Evolutionary conservation across 2,329 filamentous ascomycete genomes (phyloP).

Genomic region (Colletotrichum musicola): DNA sequence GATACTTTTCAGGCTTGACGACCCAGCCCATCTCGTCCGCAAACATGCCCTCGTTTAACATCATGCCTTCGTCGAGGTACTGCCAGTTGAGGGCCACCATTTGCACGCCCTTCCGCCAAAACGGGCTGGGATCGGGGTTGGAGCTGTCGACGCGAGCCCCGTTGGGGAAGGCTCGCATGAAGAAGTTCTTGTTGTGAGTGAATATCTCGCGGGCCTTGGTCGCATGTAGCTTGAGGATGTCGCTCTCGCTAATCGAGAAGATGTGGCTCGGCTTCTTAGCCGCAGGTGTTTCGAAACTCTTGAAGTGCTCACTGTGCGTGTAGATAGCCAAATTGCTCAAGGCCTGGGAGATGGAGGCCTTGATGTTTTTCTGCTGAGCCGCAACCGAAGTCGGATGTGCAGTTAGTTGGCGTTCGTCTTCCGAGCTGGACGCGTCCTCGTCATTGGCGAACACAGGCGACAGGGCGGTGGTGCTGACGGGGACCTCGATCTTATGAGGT

Average conservation of each 20-base stretch:
- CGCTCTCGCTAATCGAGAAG: constrained; percentile 89
- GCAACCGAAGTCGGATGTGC: constrained; percentile 1
- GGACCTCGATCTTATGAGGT: constrained; percentile 49
- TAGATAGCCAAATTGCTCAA: constrained; percentile 85
- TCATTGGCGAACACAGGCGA: constrained; percentile 49
- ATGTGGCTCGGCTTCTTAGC: constrained; percentile 75
- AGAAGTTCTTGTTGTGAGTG: constrained; percentile 85
- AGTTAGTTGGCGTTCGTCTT: constrained; percentile 54
- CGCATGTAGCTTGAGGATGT: constrained; percentile 69
- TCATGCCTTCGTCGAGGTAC: constrained; percentile 91
- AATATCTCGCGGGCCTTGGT: constrained; percentile 82
- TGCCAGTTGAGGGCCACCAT: constrained; percentile 99
- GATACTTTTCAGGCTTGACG: constrained; percentile 84
- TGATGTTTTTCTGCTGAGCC: constrained; percentile 60
- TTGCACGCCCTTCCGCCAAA: constrained; percentile 94
- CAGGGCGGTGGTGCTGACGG: constrained; percentile 48
- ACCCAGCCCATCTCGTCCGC: constrained; percentile 87
- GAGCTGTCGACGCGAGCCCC: constrained; percentile 83
- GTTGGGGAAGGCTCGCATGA: constrained; percentile 94
- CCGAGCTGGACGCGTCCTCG: constrained; percentile 57
- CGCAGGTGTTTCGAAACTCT: constrained; percentile 74
- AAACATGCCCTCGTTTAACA: constrained; percentile 98
- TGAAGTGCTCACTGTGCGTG: constrained; percentile 87
- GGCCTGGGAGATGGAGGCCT: constrained; percentile 74
- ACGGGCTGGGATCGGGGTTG: constrained; percentile 93